These are phyloP conservation scores for Ophiostoma triangulosporum DNA, from an alignment of 2,329 filamentous ascomycete species.

Conservation along the genomic window DNA sequence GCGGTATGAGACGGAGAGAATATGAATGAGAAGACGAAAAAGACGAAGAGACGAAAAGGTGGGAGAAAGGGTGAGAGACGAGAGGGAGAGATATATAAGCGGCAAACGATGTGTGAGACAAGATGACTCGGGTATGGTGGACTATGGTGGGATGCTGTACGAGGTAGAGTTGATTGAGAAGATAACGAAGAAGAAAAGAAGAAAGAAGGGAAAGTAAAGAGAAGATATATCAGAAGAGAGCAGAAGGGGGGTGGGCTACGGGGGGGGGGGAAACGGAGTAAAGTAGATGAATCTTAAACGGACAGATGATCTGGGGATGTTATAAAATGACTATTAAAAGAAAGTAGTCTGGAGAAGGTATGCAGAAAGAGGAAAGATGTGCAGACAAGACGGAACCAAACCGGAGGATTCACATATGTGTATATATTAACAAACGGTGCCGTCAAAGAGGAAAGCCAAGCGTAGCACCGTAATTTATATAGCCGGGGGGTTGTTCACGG, in stretches of 20 bases:
- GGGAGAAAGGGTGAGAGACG: not conserved
- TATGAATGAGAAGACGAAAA: not conserved
- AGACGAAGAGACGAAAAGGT: not conserved
- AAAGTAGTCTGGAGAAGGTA: not conserved
- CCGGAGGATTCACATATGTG: not conserved
- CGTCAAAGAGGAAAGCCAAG: not conserved
- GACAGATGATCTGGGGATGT: not conserved
- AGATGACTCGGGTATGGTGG: not conserved
- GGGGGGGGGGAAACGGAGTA: not conserved
- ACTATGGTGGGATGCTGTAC: not conserved
- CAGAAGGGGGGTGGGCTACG: not conserved
- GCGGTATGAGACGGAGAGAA: not conserved
- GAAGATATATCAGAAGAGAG: not conserved
- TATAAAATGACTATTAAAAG: not conserved
- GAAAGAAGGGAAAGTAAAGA: not conserved
- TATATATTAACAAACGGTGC: not conserved
- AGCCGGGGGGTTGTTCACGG: not conserved
- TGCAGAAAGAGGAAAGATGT: not conserved
- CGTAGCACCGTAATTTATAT: not conserved
- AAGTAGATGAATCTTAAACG: not conserved
- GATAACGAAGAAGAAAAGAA: not conserved
- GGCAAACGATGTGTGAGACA: not conserved
- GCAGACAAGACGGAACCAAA: not conserved
- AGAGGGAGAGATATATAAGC: not conserved
- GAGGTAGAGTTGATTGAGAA: not conserved